Conservation (phyloP, 306 rosid genomes). For the Rosa lucieae region DNA sequence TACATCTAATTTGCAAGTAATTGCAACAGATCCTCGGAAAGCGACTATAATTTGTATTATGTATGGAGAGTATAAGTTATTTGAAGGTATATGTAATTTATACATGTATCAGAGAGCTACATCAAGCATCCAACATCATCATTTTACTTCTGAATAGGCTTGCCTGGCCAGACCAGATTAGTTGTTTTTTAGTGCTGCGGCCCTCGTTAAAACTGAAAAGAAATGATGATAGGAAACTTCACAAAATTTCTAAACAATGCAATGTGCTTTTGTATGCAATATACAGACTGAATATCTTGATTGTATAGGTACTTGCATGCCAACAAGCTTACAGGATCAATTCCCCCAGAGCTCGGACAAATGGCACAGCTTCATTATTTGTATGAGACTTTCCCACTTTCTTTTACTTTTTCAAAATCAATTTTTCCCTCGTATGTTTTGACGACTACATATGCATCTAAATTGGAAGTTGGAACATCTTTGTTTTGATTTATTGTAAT, state of each 20-base stretch:
- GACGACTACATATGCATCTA: neutral
- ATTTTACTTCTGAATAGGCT: neutral
- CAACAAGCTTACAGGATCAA: slow-evolving; percentile 79
- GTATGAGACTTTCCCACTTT: slow-evolving; percentile 43
- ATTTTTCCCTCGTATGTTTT: neutral
- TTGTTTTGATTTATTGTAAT: neutral
- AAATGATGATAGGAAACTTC: neutral
- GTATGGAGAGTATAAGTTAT: neutral
- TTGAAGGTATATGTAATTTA: neutral
- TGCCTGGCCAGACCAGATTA: neutral
- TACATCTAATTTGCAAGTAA: neutral
- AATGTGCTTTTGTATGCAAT: slow-evolving; percentile 1
- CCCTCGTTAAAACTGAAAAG: neutral
- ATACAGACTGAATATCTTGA: slow-evolving; percentile 14
- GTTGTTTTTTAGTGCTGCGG: neutral
- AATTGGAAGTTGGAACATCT: neutral
- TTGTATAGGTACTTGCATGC: slow-evolving; percentile 85
- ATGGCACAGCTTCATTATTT: slow-evolving; percentile 95
- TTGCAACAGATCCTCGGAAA: neutral
- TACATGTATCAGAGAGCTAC: neutral
- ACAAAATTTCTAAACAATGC: neutral
- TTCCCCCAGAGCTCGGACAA: slow-evolving; percentile 91
- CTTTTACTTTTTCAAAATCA: neutral
- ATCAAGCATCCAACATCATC: neutral
- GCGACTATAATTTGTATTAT: neutral